Percentiles rank a stretch among this genome's conserved stretches.
These are phyloP conservation scores for Funneliformis caledonium DNA, from an alignment of 371 early-diverging fungal genomes.

Conservation along the genomic window DNA sequence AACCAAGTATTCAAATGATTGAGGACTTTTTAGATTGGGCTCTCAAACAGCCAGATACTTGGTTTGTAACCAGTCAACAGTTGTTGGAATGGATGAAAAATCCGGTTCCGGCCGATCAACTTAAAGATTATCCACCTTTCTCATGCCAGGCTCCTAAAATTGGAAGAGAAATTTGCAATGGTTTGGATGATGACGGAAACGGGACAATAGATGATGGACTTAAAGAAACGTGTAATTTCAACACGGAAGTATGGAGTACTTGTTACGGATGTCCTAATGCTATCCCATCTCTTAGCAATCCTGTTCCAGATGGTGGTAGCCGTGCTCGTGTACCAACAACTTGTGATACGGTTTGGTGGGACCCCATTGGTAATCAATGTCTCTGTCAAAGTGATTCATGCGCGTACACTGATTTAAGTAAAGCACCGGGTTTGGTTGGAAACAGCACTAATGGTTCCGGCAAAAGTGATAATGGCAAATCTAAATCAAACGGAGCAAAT, in stretches of 20 bases:
- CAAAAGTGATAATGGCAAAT: too few relatives aligned
- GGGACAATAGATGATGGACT: conserved; percentile 53
- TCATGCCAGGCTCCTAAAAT: conserved; percentile 63
- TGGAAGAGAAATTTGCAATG: conserved; percentile 77
- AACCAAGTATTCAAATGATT: conserved; percentile 47
- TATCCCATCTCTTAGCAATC: conserved; percentile 57
- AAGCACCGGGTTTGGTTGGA: neutral
- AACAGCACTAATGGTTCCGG: neutral
- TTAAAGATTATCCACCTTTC: conserved; percentile 63
- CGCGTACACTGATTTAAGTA: conserved; percentile 45
- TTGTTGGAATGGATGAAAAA: conserved; percentile 71
- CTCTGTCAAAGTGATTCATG: conserved; percentile 46
- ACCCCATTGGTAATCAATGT: conserved; percentile 56
- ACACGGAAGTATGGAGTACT: conserved; percentile 59
- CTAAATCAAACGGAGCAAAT: neutral
- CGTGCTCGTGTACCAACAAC: conserved; percentile 65
- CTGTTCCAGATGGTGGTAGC: conserved; percentile 56
- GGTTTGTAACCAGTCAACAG: conserved; percentile 72
- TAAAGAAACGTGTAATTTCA: conserved; percentile 62
- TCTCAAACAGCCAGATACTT: conserved; percentile 61
- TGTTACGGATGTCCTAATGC: conserved; percentile 70
- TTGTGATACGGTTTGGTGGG: conserved; percentile 79
- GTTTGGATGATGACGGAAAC: conserved; percentile 60
- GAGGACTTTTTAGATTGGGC: conserved; percentile 58
- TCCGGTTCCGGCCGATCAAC: conserved; percentile 65